Conservation (phyloP, 2,329 filamentous ascomycete species). For the Epichloe gansuensis region DNA sequence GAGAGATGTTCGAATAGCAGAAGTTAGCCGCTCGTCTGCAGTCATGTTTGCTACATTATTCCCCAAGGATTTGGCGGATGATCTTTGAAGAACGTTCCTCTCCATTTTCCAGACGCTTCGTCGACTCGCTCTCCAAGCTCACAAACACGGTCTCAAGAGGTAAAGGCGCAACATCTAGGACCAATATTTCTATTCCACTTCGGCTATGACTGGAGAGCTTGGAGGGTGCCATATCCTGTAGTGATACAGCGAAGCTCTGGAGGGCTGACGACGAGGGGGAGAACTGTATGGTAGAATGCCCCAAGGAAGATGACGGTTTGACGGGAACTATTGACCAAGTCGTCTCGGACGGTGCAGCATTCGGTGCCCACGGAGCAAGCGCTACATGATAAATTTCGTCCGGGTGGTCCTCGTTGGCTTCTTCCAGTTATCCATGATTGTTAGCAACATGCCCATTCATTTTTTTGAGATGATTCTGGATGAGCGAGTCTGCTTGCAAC, state of each 20-base stretch:
- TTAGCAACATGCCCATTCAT: not conserved
- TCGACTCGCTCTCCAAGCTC: slow-evolving; percentile 67
- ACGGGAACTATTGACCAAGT: slow-evolving; percentile 82
- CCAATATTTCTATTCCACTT: slow-evolving; percentile 69
- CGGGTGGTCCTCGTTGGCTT: slow-evolving; percentile 21
- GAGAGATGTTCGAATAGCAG: slow-evolving; percentile 63
- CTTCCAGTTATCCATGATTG: slow-evolving; percentile 8
- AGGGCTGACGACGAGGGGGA: slow-evolving; percentile 60
- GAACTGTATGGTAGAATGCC: slow-evolving; percentile 69
- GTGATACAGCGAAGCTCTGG: slow-evolving; percentile 63
- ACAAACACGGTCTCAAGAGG: slow-evolving; percentile 79
- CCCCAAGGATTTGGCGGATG: slow-evolving; percentile 33
- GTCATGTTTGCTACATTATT: slow-evolving; percentile 23
- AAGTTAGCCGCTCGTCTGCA: slow-evolving; percentile 46
- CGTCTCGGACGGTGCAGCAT: slow-evolving; percentile 43
- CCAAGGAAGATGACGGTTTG: slow-evolving; percentile 48
- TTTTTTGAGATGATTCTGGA: not conserved
- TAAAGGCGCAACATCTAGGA: slow-evolving; percentile 70
- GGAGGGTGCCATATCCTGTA: slow-evolving; percentile 64
- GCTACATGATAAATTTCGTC: slow-evolving; percentile 50
- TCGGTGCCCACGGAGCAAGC: slow-evolving; percentile 61
- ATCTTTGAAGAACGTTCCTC: slow-evolving; percentile 67
- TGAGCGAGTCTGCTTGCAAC: not conserved
- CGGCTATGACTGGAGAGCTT: slow-evolving; percentile 62
- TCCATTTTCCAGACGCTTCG: slow-evolving; percentile 69